phyloP scores from a whole-genome alignment of 1,284 basidiomycete genomes.

The Cryptococcus amylolentus region DNA sequence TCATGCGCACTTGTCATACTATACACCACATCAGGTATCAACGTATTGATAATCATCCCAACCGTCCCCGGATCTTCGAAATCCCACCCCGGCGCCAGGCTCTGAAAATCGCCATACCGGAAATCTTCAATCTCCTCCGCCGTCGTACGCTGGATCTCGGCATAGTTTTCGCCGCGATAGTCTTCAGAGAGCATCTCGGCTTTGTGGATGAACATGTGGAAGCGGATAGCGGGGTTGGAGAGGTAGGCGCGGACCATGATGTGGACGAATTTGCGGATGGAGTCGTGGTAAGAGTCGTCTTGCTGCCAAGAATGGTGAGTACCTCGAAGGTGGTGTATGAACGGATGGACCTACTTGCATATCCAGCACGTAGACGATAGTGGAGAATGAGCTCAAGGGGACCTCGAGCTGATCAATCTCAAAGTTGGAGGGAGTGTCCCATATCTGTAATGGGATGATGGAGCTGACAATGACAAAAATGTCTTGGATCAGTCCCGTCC shows the following conservation, averaged over 20 bases:
- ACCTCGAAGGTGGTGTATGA: neutral
- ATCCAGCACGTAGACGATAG: constrained; percentile 93
- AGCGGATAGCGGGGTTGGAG: constrained; percentile 71
- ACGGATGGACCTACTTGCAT: constrained; percentile 64
- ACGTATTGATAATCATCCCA: constrained; percentile 37
- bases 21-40: constrained; percentile 50
- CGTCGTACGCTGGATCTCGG: constrained; percentile 80
- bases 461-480: constrained; percentile 57
- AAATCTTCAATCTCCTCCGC: constrained; percentile 74
- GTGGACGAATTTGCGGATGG: constrained; percentile 72
- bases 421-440: constrained; percentile 87
- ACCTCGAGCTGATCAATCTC: constrained; percentile 70
- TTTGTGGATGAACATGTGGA: constrained; percentile 96
- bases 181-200: constrained; percentile 89
- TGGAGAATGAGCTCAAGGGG: constrained; percentile 68
- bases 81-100: constrained; percentile 22
- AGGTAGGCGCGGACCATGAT: constrained; percentile 70
- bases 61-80: constrained; percentile 35
- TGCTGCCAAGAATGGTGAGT: constrained; percentile 22
- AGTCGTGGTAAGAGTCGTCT: constrained; percentile 57
- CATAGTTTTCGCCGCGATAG: constrained; percentile 84
- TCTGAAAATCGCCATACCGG: constrained; percentile 45
- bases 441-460: constrained; percentile 87
- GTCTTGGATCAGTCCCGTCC: neutral
- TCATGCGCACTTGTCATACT: constrained; percentile 57